Base-by-base conservation (phyloP, 2,329 filamentous ascomycete genomes). In the Trichoderma atrobrunneum region DNA sequence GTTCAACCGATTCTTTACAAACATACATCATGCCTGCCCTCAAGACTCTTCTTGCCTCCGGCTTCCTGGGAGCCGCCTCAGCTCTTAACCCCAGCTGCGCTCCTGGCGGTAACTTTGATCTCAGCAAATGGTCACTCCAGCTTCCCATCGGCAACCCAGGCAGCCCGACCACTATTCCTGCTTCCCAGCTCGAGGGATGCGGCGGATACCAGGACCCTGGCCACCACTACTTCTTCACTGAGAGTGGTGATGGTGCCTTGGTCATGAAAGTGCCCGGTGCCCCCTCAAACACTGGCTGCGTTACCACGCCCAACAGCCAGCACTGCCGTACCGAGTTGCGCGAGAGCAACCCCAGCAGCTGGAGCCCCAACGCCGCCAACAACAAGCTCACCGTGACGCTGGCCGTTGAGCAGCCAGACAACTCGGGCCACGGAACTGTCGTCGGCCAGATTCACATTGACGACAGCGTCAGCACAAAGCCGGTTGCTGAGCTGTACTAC, bases 321-420 rank as follows among this genome's bases (percentile, higher is more conserved):
- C 82, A 84, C 73, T 84, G 83, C 74, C 82, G 81, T 28, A 83
- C 81, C 7, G 83, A 84, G 75, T 75, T 84, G 12, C 81, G 82
- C 14, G 82, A 84, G 76, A 73, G 72, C n/a, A 75, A 64, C 32
- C 81, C 81, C 2, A 77, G 68, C 10, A 77, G 74, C 71, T 80
- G 82, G 82, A 75, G 78, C 60, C 80, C 82, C 5, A 79, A 77
- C 10, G 73, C 72, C 14, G 62, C 71, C 3, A 74, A 65, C 24
- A 70, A 72, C 67, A 57, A 56, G 11, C 48, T 72, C 48, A 72
- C 66, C 1, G 71, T 72, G 36, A 39, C 59, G 7, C 74, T 84
- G 5, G 72, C 76, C 32, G 78, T 81, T 0, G 78, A 80, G 72
- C 78, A 82, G 72, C 80, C 79, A 16, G 76, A 77, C 32, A 77